Percentiles rank a stretch among this genome's conserved stretches.
Conservation (phyloP, 2,329 filamentous ascomycete species). For the Epicoccum nigrum region DNA sequence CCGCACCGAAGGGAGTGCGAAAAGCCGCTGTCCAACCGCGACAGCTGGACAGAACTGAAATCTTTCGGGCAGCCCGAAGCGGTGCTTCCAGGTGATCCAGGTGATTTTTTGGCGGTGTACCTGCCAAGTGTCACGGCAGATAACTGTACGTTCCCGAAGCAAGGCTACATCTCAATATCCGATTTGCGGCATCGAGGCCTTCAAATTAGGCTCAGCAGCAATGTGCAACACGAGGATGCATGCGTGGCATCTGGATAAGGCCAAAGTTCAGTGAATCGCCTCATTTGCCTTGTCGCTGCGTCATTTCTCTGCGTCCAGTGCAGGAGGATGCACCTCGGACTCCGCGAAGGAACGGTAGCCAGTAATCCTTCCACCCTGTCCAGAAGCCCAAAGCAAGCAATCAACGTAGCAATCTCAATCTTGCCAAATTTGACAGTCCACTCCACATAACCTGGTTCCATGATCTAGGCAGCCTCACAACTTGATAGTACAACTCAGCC, state of each 20-base stretch:
- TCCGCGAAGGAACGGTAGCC: not conserved
- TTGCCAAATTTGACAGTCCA: not conserved
- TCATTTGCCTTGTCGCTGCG: not conserved
- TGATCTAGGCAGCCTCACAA: not conserved
- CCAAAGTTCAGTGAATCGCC: not conserved
- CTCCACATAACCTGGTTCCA: not conserved
- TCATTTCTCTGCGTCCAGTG: not conserved
- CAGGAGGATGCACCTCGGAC: not conserved
- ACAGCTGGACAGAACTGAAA: not conserved
- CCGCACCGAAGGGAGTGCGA: not conserved
- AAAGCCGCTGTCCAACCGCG: not conserved
- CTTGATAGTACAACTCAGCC: not conserved
- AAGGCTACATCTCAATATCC: not conserved
- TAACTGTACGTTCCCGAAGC: not conserved
- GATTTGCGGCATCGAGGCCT: not conserved
- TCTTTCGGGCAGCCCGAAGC: slow-evolving; percentile 5
- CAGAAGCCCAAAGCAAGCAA: not conserved
- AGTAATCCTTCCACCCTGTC: not conserved
- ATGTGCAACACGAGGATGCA: slow-evolving; percentile 1
- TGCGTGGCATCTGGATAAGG: not conserved
- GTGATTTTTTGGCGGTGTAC: slow-evolving; percentile 2
- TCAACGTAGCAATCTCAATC: not conserved
- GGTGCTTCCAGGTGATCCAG: slow-evolving; percentile 1
- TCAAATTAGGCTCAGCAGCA: not conserved
- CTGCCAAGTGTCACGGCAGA: slow-evolving; percentile 4